Percentiles rank a stretch among this genome's conserved stretches.
These are phyloP conservation scores for Naganishia randhawae DNA, from an alignment of 768 basidiomycete genomes.

Conservation along the genomic window DNA sequence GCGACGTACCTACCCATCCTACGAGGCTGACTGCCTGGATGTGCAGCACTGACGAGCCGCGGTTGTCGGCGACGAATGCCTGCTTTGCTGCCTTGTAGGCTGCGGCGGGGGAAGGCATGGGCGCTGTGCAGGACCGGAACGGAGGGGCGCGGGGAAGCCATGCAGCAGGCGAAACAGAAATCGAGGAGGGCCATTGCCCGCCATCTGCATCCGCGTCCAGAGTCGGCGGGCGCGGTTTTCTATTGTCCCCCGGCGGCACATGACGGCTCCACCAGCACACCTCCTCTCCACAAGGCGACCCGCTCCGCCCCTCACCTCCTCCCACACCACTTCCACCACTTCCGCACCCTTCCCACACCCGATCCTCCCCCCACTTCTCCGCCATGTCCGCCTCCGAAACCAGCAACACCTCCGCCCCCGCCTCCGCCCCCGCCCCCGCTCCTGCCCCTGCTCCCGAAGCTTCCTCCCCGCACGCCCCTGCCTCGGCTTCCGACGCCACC, in stretches of 20 bases:
- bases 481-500: neutral
- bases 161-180: too few species aligned
- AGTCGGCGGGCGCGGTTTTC: neutral
- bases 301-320: constrained; percentile 11
- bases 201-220: constrained; percentile 12
- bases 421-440: constrained; percentile 21
- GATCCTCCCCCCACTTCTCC: constrained; percentile 14
- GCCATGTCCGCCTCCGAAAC: constrained; percentile 3
- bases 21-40: constrained; percentile 67
- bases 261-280: neutral
- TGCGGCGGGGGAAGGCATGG: neutral
- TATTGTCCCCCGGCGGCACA: neutral
- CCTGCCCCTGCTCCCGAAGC: neutral
- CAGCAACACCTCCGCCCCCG: constrained; percentile 24
- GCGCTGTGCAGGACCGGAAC: neutral
- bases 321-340: constrained; percentile 27
- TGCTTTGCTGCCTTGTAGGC: constrained; percentile 75
- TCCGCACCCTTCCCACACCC: neutral
- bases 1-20: constrained; percentile 58
- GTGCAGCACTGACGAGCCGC: constrained; percentile 66
- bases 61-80: constrained; percentile 70
- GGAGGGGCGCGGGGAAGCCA: neutral
- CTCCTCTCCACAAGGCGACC: neutral
- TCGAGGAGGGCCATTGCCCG: too few species aligned
- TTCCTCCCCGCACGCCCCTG: constrained; percentile 3